A percentile compares a stretch with the other conserved stretches of the same genome.
Conservation (phyloP, 2,329 filamentous ascomycete genomes). For the Ramularia collo-cygni region DNA sequence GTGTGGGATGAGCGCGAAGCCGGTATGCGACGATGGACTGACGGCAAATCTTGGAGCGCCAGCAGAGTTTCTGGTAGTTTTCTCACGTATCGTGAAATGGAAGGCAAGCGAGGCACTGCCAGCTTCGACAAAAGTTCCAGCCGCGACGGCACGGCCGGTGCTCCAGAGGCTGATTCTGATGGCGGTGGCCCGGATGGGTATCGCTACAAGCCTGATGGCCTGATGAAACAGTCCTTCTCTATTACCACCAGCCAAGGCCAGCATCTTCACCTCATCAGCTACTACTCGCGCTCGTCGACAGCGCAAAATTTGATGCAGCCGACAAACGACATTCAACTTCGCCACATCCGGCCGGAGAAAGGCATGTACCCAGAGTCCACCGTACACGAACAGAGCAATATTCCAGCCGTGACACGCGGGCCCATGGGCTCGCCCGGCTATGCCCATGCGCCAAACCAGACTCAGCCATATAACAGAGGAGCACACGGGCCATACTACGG, state of each 20-base stretch:
- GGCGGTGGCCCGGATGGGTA: constrained; percentile 75
- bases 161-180: constrained; percentile 77
- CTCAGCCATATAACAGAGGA: constrained; percentile 30
- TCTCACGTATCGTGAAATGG: constrained; percentile 96
- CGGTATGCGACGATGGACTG: constrained; percentile 96
- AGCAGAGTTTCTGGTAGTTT: constrained; percentile 97
- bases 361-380: constrained; percentile 97
- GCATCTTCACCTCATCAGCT: constrained; percentile 95
- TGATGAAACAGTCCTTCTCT: constrained; percentile 99
- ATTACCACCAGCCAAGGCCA: constrained; percentile 88
- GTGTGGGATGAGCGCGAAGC: constrained; percentile 99
- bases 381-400: constrained; percentile 73
- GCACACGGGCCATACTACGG: constrained; percentile 30
- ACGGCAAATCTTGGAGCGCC: constrained; percentile 98
- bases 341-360: constrained; percentile 79
- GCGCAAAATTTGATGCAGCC: constrained; percentile 72
- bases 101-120: constrained; percentile 84
- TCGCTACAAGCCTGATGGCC: constrained; percentile 87
- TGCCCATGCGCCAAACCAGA: constrained; percentile 45
- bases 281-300: constrained; percentile 77
- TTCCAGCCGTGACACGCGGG: constrained; percentile 72
- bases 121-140: constrained; percentile 49
- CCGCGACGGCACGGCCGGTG: constrained; percentile 72
- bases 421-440: constrained; percentile 57
- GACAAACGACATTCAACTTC: constrained; percentile 68